Evolutionary conservation across 1,139 yeast species (phyloP), one percentile per base, ranked within the genome.

Genomic region (Yamadazyma taylorii): DNA sequence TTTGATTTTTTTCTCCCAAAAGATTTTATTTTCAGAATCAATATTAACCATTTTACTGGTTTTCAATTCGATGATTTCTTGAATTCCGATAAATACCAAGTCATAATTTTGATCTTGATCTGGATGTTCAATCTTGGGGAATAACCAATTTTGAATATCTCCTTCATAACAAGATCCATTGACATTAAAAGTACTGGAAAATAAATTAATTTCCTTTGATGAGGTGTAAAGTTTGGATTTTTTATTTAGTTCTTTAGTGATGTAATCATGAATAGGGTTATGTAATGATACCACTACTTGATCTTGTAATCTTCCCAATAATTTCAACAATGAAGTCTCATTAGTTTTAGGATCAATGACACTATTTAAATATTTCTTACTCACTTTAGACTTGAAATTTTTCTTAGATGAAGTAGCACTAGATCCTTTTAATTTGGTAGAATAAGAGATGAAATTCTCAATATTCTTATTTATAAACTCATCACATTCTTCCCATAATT

Each of bases 11-110:
- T 69, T 68, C 47, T 89, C 97, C 99, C 99, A 94, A 47, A 75
- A 78, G 24, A 69, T 60, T 43, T 85, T 75, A 38, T 85, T 81
- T 24, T 75, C 75, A 0, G 85, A 78, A 58, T 92, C 96, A 0
- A 88, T 81, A 36, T 82, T 80, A 43, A 92, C 74, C 76, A 92
- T 89, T 55, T 89, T 92, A 2, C 94, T 87, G 0, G 99, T 88
- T 4, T 90, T 84, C 35, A 94, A 66, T 58, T 90, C 97, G 10
- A 92, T 92, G 36, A 92, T 82, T 56, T 94, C 99, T 59, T 94
- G 96, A 39, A 94, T 68, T 2, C 96, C 97, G 45, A 94, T 72
- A 21, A 85, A 79, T 30, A 85, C 86, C 14, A 92, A 56, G 56
- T 90, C 97, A 39, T 86, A 60, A 10, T 34, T 47, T 16, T 36